Base-by-base conservation (phyloP, 2,329 filamentous ascomycete genomes). In the Penicillium sp. region DNA sequence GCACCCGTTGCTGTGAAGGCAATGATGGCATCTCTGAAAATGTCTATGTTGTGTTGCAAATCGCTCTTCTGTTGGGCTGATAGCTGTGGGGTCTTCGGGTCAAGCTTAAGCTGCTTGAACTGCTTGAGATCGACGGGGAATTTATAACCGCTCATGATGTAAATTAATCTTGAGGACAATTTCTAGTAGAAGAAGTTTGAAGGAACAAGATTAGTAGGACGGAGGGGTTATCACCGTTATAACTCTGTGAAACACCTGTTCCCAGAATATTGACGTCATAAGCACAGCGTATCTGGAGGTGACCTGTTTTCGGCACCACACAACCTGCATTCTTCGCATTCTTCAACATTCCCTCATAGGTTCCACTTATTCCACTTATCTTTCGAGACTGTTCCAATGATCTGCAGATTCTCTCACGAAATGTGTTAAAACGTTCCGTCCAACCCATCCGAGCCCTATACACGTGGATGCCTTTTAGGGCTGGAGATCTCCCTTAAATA, bases 21-120 rank as follows among this genome's bases (percentile, higher is more conserved):
- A 53, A 77, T 65, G 31, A 77, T 73, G 31, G 74, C 73, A 67
- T 77, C 74, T 54, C 74, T 63, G 60, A 77, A 72, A 52, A 77
- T 54, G 47, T 70, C 67, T 56, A 77, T 76, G 56, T 77, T 77
- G 56, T 71, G 63, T 35, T 70, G 63, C 9, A 77, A 71, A 57
- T 76, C 73, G 31, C 66, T 62, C 60, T 72, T 76, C 59, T 76
- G 73, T 43, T 75, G 59, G 3, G 62, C 59, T 1, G 71, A 67
- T n/a, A 77, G 70, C 60, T 70, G 70, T 2, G 69, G 47, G 54
- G 69, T 73, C 42, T 67, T 66, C 17, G 73, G 67, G 50, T 76
- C 71, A 56, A 73, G 68, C 60, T 67, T 63, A 6, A 77, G 66
- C 48, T 70, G 67, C 62, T 74, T 73, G 69, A 74, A 74, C 48